phyloP scores from a whole-genome alignment of 169 alveolate genomes.

The Cryptosporidium meleagridis region DNA sequence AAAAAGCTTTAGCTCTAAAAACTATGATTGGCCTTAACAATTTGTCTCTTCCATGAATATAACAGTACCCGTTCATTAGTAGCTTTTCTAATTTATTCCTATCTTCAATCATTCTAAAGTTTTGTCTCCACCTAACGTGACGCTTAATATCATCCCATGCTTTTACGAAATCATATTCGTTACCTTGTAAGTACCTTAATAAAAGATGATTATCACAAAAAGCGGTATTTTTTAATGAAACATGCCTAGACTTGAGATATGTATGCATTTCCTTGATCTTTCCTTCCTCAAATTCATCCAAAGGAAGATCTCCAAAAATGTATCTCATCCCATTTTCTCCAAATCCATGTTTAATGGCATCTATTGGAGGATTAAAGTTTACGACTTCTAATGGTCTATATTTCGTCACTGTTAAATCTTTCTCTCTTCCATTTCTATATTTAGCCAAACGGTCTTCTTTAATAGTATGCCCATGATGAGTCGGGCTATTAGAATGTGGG shows the following conservation, averaged over 20 bases:
- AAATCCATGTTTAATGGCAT: constrained; percentile 61
- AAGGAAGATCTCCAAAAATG: constrained; percentile 80
- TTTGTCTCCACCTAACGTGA: constrained; percentile 79
- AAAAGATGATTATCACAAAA: constrained; percentile 77
- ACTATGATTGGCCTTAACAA: constrained; percentile 79
- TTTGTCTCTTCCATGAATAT: constrained; percentile 81
- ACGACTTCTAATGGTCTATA: constrained; percentile 65
- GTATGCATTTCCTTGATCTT: constrained; percentile 74
- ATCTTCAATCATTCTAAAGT: constrained; percentile 71
- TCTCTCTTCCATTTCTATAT: constrained; percentile 68
- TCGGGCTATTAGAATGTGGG: constrained; percentile 33
- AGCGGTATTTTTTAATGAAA: constrained; percentile 75
- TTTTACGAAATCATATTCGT: constrained; percentile 78
- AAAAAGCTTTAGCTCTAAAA: constrained; percentile 76
- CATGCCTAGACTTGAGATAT: constrained; percentile 73
- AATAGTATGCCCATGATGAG: constrained; percentile 12
- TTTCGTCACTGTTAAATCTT: constrained; percentile 37
- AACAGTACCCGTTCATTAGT: constrained; percentile 78
- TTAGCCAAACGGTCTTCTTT: constrained; percentile 60
- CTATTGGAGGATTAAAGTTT: constrained; percentile 35
- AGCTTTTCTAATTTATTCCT: constrained; percentile 75
- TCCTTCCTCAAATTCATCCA: constrained; percentile 76
- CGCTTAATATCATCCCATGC: constrained; percentile 79
- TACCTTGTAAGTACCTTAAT: constrained; percentile 81
- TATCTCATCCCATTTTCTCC: constrained; percentile 68